Percentiles rank a stretch among this genome's conserved stretches.
These are phyloP conservation scores for Sporisorium scitamineum DNA, from an alignment of 1,284 basidiomycete genomes.

Conservation along the genomic window DNA sequence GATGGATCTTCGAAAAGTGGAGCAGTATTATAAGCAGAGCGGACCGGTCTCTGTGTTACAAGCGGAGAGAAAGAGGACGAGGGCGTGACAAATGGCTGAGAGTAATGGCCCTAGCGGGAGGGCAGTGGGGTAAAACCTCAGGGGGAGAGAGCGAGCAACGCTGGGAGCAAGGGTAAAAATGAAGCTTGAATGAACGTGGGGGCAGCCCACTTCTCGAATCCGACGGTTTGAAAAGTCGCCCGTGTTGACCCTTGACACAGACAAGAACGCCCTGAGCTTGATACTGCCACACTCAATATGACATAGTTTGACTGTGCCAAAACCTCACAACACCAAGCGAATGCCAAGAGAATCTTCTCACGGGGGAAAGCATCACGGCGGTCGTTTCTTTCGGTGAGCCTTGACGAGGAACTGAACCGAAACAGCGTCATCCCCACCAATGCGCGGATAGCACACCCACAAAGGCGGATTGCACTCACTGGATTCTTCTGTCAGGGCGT, in stretches of 20 bases:
- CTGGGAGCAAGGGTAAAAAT: background rate
- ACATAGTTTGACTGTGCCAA: background rate
- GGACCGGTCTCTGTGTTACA: background rate
- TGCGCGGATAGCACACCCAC: background rate
- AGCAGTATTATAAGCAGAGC: slow-evolving; percentile 1
- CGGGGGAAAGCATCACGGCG: slow-evolving; percentile 13
- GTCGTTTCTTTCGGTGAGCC: slow-evolving; percentile 11
- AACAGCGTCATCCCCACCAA: background rate
- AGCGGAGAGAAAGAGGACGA: too few relatives aligned
- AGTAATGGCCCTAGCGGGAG: background rate
- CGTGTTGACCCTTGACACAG: background rate
- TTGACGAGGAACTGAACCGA: background rate
- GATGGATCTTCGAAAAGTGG: slow-evolving; percentile 4
- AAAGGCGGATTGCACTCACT: background rate
- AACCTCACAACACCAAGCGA: background rate
- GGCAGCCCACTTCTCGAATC: background rate
- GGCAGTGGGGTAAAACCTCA: slow-evolving; percentile 1
- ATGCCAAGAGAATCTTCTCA: slow-evolving; percentile 7
- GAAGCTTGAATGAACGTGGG: slow-evolving; percentile 1
- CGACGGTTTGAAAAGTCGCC: slow-evolving; percentile 2
- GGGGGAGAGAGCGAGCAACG: background rate
- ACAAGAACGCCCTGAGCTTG: slow-evolving; percentile 9
- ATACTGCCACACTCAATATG: background rate
- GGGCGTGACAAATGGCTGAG: background rate
- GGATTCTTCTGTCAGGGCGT: background rate